Evolutionary conservation across 73 alveolate species (phyloP), one percentile per base, ranked within the genome.

Genomic region (Paramecium primaurelia): DNA sequence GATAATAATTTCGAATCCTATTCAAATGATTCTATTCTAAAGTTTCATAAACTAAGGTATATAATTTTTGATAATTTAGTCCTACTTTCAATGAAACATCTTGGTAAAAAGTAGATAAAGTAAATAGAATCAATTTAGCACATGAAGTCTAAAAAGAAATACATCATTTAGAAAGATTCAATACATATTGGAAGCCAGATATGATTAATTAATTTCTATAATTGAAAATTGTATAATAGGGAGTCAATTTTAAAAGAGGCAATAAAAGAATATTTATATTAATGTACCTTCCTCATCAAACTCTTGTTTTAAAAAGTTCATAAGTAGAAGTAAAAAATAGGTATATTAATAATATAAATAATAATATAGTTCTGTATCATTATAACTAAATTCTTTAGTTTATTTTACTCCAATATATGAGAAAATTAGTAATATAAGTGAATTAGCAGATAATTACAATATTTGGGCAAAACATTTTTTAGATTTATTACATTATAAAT

Each of bases 351-450:
- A 22, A 22, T 11, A 64, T 12, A 8, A 7, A 64, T 5, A 8
- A 40, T 12, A 11, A 4, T 1, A 30, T 73, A 73, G 87, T 73
- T 30, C 87, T 0, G 26, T 44, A 0, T 73, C 87, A 73, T 30
- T 25, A 30, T 12, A 73, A 73, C 40, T 73, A 0, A 73, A 40
- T 40, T 38, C 59, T 0, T 73, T 73, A 6, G 38, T 37, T 2
- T 73, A 73, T 73, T 73, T 36, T 38, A 14, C 40, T 14, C 87
- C 87, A 36, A 73, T 73, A 18, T 73, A 73, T 37, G 87, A 73
- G 20, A 73, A 73, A 18, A 73, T 73, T 2, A 37, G 18, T 22
- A 73, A 73, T 37, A 18, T 38, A 14, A 73, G n/a, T 40, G 87
- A 73, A 73, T 44, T 73, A 8, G 6, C 20, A 12, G 87, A 73